Evolutionary conservation across 2,329 filamentous ascomycete genomes (phyloP), one percentile per base, ranked within the genome.

Genomic region (Fusarium paranaense): DNA sequence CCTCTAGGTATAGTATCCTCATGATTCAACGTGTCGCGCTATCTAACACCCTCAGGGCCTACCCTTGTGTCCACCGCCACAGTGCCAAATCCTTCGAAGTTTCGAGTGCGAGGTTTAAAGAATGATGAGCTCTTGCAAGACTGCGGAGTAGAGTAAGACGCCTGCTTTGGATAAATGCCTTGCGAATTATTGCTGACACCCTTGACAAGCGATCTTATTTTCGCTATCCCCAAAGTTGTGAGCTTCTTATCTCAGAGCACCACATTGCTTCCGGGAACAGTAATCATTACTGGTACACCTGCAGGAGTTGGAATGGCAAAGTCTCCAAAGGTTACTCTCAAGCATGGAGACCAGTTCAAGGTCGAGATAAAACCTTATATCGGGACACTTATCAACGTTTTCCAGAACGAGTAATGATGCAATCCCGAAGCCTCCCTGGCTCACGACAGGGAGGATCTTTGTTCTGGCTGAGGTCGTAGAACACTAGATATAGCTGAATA

Each of bases 171-270:
- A 47, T 22, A 47, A 47, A 13, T 47, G 14, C 60, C 61, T 32
- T 59, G 14, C 54, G 25, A 22, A 9, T 76, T 76, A n/a, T 73
- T 33, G 16, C 38, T 35, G 27, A 32, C 37, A 11, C 18, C 62
- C 81, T 76, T 69, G 83, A 82, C 70, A 77, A 89, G 86, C 33
- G 87, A 90, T 40, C 80, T 90, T 27, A 89, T 90, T 90, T 90
- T 27, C 76, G 84, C 80, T 25, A 84, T 91, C 13, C 82, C 86
- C 1, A 81, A 83, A 71, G 73, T 86, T 4, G 76, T 86, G 35
- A 84, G 81, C 78, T 86, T 85, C 64, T 64, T 85, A 13, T 86
- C 84, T 0, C 84, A 85, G 69, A 81, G 85, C 22, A 85, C 85
- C 0, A 86, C 84, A 2, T 79, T 86, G 5, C 82, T 77, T 3